These are phyloP conservation scores for Globisporangium parvum DNA, from an alignment of 352 stramenopile genomes.

Conservation along the genomic window DNA sequence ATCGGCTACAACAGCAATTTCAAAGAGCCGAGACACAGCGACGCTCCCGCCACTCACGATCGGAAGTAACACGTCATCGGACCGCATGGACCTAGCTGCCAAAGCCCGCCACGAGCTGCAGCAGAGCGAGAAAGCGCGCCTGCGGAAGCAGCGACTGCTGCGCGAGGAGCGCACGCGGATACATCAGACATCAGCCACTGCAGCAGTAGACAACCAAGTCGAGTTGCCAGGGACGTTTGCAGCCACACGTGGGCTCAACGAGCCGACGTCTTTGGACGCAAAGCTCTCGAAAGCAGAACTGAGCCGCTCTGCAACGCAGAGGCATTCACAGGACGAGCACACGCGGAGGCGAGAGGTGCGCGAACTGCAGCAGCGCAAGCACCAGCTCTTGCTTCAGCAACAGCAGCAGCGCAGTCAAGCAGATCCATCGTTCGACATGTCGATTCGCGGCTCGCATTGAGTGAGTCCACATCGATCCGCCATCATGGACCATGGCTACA, in stretches of 20 bases:
- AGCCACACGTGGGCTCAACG: background rate
- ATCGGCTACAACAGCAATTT: conserved; percentile 3
- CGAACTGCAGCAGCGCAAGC: conserved; percentile 10
- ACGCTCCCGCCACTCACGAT: conserved; percentile 10
- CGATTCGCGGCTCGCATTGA: background rate
- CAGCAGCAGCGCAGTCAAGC: conserved; percentile 9
- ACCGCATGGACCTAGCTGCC: conserved; percentile 34
- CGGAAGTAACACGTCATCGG: conserved; percentile 12
- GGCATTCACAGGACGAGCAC: conserved; percentile 9
- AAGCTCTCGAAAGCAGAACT: conserved; percentile 8
- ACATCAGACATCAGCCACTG: conserved; percentile 6
- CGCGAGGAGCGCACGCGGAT: conserved; percentile 35
- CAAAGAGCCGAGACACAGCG: background rate
- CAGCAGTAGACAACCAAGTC: conserved; percentile 4
- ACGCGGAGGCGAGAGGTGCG: conserved; percentile 12
- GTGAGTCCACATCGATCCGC: conserved; percentile 3
- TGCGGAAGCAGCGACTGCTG: conserved; percentile 32
- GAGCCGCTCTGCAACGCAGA: conserved; percentile 7
- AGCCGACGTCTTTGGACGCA: conserved; percentile 1
- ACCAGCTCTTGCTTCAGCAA: conserved; percentile 15
- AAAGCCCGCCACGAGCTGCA: conserved; percentile 34
- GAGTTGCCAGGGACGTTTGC: conserved; percentile 1
- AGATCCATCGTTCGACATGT: conserved; percentile 23
- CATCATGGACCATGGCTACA: conserved; percentile 5
- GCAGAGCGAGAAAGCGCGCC: conserved; percentile 32